Conservation (phyloP, 2,329 filamentous ascomycete genomes). For the Karstenula rhodostoma region DNA sequence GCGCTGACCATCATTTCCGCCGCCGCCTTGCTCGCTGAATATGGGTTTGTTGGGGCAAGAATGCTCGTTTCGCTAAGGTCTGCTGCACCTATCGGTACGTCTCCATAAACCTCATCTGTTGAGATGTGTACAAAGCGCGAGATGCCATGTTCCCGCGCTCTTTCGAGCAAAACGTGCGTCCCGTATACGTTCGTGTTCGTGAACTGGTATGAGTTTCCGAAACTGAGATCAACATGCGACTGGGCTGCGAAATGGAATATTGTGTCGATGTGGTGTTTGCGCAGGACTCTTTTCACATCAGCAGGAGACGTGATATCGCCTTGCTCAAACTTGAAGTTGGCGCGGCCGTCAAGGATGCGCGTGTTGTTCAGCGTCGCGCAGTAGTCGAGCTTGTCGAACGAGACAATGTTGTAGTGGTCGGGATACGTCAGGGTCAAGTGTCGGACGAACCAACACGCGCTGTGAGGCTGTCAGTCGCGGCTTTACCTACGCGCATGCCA, state of each 20-base stretch:
- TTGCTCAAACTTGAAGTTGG: conserved; percentile 81
- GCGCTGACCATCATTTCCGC: conserved; percentile 88
- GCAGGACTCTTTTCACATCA: conserved; percentile 75
- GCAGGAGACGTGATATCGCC: conserved; percentile 77
- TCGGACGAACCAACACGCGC: conserved; percentile 83
- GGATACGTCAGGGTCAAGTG: conserved; percentile 79
- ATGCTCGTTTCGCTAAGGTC: conserved; percentile 77
- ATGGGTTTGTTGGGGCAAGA: conserved; percentile 81
- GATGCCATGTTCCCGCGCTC: conserved; percentile 74
- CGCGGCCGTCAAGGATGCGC: conserved; percentile 68
- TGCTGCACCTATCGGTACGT: conserved; percentile 75
- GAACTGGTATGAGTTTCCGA: conserved; percentile 83
- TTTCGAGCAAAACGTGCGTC: conserved; percentile 83
- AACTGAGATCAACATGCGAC: conserved; percentile 83
- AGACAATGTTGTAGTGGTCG: conserved; percentile 77
- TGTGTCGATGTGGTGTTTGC: conserved; percentile 77
- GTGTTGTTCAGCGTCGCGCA: conserved; percentile 84
- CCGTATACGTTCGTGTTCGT: conserved; percentile 84
- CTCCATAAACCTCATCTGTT: conserved; percentile 86
- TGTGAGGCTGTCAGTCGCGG: conserved; percentile 48
- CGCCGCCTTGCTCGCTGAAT: conserved; percentile 80
- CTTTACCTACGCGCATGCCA: not conserved
- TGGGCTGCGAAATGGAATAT: conserved; percentile 88
- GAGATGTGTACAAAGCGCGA: conserved; percentile 82
- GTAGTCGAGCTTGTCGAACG: conserved; percentile 86